These are phyloP conservation scores for Talaromyces sp. DNA, from an alignment of 2,329 filamentous ascomycete genomes.

Conservation along the genomic window DNA sequence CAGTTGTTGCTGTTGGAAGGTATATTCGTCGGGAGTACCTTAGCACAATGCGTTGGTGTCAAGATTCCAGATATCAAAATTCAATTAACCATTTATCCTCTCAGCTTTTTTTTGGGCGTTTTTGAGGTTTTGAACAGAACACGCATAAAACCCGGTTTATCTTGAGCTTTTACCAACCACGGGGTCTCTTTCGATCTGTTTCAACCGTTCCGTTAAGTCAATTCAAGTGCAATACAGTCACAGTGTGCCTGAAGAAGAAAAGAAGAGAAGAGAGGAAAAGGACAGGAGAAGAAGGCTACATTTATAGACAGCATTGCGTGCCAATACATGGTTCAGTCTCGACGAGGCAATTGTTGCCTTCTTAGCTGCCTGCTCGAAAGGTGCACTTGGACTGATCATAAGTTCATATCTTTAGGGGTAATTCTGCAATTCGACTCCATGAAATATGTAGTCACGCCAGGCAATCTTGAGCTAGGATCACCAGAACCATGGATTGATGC, in stretches of 20 bases:
- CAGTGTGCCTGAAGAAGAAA: constrained; percentile 6
- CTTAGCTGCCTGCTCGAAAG: neutral
- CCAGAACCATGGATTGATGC: neutral
- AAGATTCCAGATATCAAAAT: constrained; percentile 19
- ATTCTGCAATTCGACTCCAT: neutral
- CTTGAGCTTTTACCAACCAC: constrained; percentile 17
- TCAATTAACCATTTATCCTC: constrained; percentile 16
- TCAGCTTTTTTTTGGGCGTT: constrained; percentile 16
- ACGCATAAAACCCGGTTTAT: constrained; percentile 19
- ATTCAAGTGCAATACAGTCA: constrained; percentile 13
- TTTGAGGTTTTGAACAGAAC: constrained; percentile 16
- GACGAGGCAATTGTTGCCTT: neutral
- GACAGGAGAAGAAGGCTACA: neutral
- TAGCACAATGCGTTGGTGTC: constrained; percentile 4
- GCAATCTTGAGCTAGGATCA: neutral
- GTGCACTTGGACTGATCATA: neutral
- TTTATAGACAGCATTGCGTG: neutral
- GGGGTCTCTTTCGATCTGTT: constrained; percentile 10
- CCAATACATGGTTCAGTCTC: neutral
- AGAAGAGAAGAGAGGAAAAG: neutral
- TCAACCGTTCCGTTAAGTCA: constrained; percentile 6
- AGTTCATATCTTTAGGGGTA: neutral
- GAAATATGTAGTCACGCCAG: neutral
- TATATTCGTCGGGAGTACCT: constrained; percentile 12
- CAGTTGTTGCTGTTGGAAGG: constrained; percentile 9